Evolutionary conservation across 371 early-diverging fungal species (phyloP).

Genomic region (Mucor circinelloides): DNA sequence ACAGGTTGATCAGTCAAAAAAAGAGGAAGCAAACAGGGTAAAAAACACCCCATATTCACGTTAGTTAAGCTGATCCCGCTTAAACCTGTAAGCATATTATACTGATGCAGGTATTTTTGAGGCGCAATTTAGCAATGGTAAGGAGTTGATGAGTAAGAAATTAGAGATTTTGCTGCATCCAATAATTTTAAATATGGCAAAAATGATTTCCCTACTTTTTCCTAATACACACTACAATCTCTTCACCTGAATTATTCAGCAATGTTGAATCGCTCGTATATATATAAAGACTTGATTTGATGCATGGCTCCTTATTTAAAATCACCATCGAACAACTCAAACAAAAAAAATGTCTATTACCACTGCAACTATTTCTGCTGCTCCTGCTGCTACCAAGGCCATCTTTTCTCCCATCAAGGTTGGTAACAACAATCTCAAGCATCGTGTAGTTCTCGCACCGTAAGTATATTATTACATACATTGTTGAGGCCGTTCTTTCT

Average conservation of each 20-base stretch:
- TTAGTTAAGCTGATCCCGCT: not conserved
- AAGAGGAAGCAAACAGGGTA: not conserved
- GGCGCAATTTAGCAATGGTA: not conserved
- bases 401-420: slow-evolving; percentile 11
- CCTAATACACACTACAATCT: not conserved
- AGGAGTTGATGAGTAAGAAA: not conserved
- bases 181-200: not conserved
- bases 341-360: not conserved
- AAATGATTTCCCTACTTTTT: not conserved
- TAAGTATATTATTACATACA: not conserved
- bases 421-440: slow-evolving; percentile 30
- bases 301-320: not conserved
- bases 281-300: not conserved
- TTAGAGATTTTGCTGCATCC: not conserved
- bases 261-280: not conserved
- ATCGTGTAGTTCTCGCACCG: slow-evolving; percentile 62
- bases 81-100: not conserved
- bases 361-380: not conserved
- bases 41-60: not conserved
- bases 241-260: not conserved
- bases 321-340: not conserved
- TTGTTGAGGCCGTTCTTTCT: not conserved
- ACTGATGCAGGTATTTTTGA: not conserved
- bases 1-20: not conserved
- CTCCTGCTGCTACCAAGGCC: not conserved